A percentile compares a stretch with the other conserved stretches of the same genome.
Conservation (phyloP, 495 filamentous ascomycete genomes). For the Barbatosphaeria neglecta region DNA sequence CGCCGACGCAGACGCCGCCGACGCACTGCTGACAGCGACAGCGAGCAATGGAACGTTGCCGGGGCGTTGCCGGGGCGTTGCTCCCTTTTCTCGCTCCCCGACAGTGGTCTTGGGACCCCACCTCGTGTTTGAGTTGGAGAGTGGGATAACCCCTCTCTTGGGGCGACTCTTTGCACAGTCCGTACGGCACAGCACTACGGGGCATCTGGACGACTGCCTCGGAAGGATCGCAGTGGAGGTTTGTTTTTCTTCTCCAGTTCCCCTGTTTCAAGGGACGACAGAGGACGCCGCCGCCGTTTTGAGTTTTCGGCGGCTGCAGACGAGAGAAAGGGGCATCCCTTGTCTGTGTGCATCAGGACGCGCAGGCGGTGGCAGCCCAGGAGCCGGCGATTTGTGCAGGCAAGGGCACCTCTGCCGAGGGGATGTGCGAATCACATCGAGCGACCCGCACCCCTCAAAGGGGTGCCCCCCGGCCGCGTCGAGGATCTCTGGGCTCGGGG, state of each 20-base stretch:
- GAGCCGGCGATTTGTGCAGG: neutral
- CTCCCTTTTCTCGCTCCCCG: neutral
- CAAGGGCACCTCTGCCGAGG: too few species aligned
- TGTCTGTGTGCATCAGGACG: too few species aligned
- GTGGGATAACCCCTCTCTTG: neutral
- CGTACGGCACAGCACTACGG: neutral
- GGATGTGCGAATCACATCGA: too few species aligned
- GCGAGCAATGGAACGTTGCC: neutral
- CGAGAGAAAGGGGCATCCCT: too few species aligned
- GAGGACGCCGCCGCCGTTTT: neutral
- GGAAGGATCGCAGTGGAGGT: neutral
- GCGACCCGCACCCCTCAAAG: too few species aligned
- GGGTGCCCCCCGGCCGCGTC: too few species aligned
- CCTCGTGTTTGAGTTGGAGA: neutral
- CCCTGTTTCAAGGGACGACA: neutral
- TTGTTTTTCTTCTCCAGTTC: too few species aligned
- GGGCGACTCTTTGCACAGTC: neutral
- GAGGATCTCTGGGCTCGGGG: too few species aligned
- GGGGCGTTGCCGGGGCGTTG: neutral
- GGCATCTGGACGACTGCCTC: neutral
- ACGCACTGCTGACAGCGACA: neutral
- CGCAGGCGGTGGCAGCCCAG: too few species aligned
- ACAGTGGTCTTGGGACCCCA: neutral
- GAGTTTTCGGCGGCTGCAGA: neutral
- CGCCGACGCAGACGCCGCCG: neutral